Base-by-base conservation (phyloP, 2,329 filamentous ascomycete species). In the Colletotrichum echinochloae region DNA sequence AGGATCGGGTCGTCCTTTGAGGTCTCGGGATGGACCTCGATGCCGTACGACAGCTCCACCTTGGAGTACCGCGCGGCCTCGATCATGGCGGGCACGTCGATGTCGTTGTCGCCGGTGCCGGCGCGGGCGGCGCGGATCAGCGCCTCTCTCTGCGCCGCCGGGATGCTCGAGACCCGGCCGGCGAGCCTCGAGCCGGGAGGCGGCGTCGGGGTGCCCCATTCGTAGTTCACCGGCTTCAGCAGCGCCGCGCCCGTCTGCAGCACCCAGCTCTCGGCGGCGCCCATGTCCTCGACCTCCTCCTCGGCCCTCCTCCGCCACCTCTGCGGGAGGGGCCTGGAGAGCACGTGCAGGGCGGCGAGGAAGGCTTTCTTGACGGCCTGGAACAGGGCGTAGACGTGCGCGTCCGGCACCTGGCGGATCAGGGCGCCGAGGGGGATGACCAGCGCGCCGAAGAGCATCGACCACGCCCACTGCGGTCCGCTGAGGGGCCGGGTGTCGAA, bases 381-480 rank as follows among this genome's bases (percentile, higher is more conserved):
- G 64, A 73, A 71, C 49, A 69, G 44, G 5, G 49, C 46, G 16
- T 65, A 63, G 3, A 87, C 79, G 16, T 86, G 78, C 55, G 84
- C 84, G 55, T 84, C 83, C 0, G 83, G 83, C 0, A 84, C 76
- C 39, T 83, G 79, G 26, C 83, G 80, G 23, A 84, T 81, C 59
- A 83, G 65, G 0, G 81, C 81, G 20, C 83, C 83, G 83, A 93
- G 82, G 0, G 91, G 91, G n/a, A 94, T 81, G 0, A 90, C 91
- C 16, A 94, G 77, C 26, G 88, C 82, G 35, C 92, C 92, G 35
- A 94, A 86, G 1, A 93, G 84, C 65, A 94, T 83, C 39, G 90
- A 92, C 80, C 91, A 89, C 8, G 84, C 91, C 92, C 92, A 94
- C 72, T 93, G 89, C 7, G 85, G 79, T 28, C 88, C 90, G n/a